Conservation (phyloP, 176 grass and related monocot genomes). For the Cymbopogon citratus region DNA sequence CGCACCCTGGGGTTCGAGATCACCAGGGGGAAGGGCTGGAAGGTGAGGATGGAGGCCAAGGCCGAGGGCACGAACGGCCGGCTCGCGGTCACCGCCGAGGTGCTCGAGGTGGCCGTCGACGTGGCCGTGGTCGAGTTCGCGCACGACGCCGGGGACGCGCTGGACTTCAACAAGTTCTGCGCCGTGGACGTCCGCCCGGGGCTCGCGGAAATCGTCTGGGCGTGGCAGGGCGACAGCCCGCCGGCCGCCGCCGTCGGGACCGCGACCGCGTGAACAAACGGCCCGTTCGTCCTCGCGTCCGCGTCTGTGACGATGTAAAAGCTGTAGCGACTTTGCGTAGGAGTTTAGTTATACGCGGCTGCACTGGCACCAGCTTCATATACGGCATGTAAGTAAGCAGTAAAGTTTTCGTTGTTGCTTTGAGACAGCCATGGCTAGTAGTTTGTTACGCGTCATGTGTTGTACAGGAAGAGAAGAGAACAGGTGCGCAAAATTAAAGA, state of each 20-base stretch:
- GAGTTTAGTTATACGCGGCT: not conserved
- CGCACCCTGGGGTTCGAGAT: conserved; percentile 45
- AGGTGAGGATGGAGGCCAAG: conserved; percentile 51
- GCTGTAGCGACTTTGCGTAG: not conserved
- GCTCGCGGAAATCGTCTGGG: conserved; percentile 79
- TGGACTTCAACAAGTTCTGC: conserved; percentile 83
- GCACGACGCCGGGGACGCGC: conserved; percentile 62
- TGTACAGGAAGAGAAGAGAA: conserved; percentile 12
- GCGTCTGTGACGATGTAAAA: not conserved
- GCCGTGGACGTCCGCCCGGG: conserved; percentile 54
- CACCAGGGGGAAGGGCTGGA: conserved; percentile 48
- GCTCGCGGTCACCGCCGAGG: conserved; percentile 57
- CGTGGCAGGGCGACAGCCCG: conserved; percentile 71
- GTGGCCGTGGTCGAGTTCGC: conserved; percentile 68
- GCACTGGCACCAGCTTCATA: not conserved
- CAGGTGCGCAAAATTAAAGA: not conserved
- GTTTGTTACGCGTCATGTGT: not conserved
- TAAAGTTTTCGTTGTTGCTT: not conserved
- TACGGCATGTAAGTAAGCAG: not conserved
- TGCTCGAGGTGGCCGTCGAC: conserved; percentile 61
- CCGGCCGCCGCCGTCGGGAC: conserved; percentile 5
- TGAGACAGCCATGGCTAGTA: not conserved
- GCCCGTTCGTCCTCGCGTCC: not conserved
- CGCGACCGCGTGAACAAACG: conserved; percentile 10
- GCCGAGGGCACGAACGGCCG: conserved; percentile 30